Evolutionary conservation across 148 eudicot species (phyloP).

Genomic region (Fagopyrum esculentum): DNA sequence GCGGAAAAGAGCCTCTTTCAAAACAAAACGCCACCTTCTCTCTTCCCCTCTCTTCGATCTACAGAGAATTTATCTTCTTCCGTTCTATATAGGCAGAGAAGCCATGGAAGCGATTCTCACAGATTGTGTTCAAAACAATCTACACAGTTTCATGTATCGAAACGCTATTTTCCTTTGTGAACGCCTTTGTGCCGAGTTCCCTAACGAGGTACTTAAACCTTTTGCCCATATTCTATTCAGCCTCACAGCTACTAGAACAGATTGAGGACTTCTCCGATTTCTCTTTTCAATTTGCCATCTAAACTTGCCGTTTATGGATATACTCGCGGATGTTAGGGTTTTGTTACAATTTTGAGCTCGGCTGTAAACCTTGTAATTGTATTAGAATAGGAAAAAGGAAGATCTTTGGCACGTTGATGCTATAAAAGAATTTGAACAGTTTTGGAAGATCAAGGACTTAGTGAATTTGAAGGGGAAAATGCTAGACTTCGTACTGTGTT

Average conservation of each 20-base stretch:
- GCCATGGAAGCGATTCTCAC: conserved; percentile 72
- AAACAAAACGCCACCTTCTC: background rate
- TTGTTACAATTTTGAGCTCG: conserved; percentile 1
- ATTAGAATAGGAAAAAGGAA: background rate
- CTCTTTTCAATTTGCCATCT: background rate
- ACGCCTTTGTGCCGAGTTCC: conserved; percentile 93
- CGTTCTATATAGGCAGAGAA: conserved; percentile 10
- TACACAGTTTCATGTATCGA: conserved; percentile 57
- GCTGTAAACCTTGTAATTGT: background rate
- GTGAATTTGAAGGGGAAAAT: too few relatives aligned
- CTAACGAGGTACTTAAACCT: conserved; percentile 57
- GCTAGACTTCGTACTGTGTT: too few relatives aligned
- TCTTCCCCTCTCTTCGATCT: conserved; percentile 2
- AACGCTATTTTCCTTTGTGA: conserved; percentile 91
- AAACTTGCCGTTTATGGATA: background rate
- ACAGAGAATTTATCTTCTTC: background rate
- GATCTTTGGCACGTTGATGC: background rate
- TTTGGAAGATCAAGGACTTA: too few relatives aligned
- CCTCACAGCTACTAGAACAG: background rate
- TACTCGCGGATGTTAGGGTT: background rate
- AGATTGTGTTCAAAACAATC: conserved; percentile 62
- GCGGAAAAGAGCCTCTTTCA: background rate
- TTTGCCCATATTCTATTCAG: background rate
- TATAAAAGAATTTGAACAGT: too few relatives aligned
- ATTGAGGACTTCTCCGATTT: background rate